Conservation (phyloP, 2,329 filamentous ascomycete species). For the Penicillium sp. region DNA sequence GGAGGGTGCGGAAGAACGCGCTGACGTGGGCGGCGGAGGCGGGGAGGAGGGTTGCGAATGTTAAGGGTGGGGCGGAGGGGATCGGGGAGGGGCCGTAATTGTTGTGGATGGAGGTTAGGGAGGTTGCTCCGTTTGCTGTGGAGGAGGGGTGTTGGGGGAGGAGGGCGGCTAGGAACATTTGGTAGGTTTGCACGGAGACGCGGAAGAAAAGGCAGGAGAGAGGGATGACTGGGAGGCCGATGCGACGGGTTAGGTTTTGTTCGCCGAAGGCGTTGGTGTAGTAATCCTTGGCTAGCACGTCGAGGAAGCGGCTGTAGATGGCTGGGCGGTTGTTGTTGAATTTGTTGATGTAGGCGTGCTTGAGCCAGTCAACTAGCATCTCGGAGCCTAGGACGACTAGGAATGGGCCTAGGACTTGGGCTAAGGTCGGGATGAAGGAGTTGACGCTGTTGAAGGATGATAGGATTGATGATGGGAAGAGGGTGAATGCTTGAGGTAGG, state of each 20-base stretch:
- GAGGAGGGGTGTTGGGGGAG: slow-evolving; percentile 66
- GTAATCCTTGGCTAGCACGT: slow-evolving; percentile 95
- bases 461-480: slow-evolving; percentile 59
- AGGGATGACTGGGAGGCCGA: slow-evolving; percentile 88
- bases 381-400: slow-evolving; percentile 92
- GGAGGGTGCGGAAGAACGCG: slow-evolving; percentile 36
- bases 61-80: slow-evolving; percentile 63
- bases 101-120: slow-evolving; percentile 43
- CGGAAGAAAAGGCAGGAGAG: slow-evolving; percentile 92
- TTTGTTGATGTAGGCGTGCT: slow-evolving; percentile 96
- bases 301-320: slow-evolving; percentile 85
- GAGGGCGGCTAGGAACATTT: slow-evolving; percentile 93
- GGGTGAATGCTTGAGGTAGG: slow-evolving; percentile 83
- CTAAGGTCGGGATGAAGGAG: slow-evolving; percentile 47
- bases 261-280: slow-evolving; percentile 94
- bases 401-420: slow-evolving; percentile 88
- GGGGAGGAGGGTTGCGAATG: slow-evolving; percentile 51
- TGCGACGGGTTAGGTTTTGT: slow-evolving; percentile 81
- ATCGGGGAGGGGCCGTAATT: slow-evolving; percentile 58
- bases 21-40: slow-evolving; percentile 52
- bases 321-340: slow-evolving; percentile 95
- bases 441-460: slow-evolving; percentile 42
- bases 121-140: slow-evolving; percentile 33
- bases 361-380: slow-evolving; percentile 94
- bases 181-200: slow-evolving; percentile 90